Conservation (phyloP, 306 rosid genomes). For the Corylus heterophylla region DNA sequence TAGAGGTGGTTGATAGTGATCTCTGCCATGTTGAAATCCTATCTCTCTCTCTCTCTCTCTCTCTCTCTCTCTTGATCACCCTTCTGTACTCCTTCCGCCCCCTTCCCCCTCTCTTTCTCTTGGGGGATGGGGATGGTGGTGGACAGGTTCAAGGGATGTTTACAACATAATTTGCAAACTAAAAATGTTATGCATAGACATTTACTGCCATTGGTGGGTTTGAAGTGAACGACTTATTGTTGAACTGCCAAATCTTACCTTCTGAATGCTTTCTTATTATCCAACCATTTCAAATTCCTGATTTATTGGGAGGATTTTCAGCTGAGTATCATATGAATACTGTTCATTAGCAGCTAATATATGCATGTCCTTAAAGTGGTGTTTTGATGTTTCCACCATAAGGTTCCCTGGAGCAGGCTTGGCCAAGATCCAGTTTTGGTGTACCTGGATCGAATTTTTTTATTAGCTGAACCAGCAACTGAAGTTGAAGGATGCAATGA, state of each 20-base stretch:
- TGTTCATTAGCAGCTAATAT: constrained; percentile 4
- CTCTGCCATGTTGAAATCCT: constrained; percentile 2
- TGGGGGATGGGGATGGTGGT: neutral
- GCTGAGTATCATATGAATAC: neutral
- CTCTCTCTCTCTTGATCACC: neutral
- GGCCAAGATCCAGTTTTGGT: constrained; percentile 98
- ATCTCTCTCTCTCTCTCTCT: neutral
- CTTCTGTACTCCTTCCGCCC: neutral
- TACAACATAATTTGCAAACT: neutral
- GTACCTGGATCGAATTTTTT: constrained; percentile 84
- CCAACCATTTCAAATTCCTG: neutral
- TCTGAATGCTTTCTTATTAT: neutral
- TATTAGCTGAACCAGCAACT: constrained; percentile 95
- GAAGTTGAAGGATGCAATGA: constrained; percentile 79
- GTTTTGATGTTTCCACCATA: constrained; percentile 19
- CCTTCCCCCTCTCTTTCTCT: neutral
- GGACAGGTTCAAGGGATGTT: neutral
- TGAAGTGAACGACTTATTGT: neutral
- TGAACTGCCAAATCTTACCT: neutral
- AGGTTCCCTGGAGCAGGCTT: constrained; percentile 99
- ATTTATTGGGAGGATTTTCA: neutral
- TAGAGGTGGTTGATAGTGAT: neutral
- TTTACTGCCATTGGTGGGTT: neutral
- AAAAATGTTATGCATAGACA: neutral
- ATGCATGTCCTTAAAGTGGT: constrained; percentile 25